Conservation (phyloP, 352 stramenopile genomes). For the Pythium scleroteichum region DNA sequence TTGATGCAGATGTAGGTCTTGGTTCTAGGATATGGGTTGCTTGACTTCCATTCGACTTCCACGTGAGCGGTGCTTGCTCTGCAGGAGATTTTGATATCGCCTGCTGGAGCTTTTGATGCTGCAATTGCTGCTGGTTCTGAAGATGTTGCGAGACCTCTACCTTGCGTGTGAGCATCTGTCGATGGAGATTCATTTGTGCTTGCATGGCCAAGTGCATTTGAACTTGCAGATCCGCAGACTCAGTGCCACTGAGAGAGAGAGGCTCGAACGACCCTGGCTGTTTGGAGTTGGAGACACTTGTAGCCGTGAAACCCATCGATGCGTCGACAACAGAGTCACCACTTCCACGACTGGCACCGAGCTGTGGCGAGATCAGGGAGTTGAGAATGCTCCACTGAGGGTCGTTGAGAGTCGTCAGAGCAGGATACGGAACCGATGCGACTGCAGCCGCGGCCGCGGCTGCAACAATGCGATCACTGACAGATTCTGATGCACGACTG, state of each 20-base stretch:
- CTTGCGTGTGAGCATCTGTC: slow-evolving; percentile 86
- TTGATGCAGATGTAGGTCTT: too few species aligned
- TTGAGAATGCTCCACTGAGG: slow-evolving; percentile 80
- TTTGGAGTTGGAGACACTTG: background rate
- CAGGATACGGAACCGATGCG: slow-evolving; percentile 12
- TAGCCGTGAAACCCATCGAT: too few species aligned
- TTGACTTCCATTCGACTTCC: background rate
- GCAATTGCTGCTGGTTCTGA: slow-evolving; percentile 21
- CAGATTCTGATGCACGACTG: background rate
- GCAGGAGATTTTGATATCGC: background rate
- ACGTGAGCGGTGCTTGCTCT: background rate
- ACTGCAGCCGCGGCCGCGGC: slow-evolving; percentile 8
- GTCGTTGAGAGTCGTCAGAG: slow-evolving; percentile 50
- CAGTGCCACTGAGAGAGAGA: slow-evolving; percentile 75
- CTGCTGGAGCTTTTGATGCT: slow-evolving; percentile 13
- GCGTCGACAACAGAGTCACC: background rate
- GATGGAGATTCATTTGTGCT: slow-evolving; percentile 87
- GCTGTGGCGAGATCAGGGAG: slow-evolving; percentile 76
- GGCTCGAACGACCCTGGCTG: background rate
- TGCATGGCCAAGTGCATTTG: slow-evolving; percentile 89
- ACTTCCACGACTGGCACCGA: slow-evolving; percentile 18
- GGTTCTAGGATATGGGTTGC: too few species aligned
- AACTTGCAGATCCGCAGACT: slow-evolving; percentile 62
- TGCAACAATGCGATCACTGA: slow-evolving; percentile 8
- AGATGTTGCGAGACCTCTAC: slow-evolving; percentile 64